Conservation (phyloP, 2,329 filamentous ascomycete species). For the Botrytis deweyae region DNA sequence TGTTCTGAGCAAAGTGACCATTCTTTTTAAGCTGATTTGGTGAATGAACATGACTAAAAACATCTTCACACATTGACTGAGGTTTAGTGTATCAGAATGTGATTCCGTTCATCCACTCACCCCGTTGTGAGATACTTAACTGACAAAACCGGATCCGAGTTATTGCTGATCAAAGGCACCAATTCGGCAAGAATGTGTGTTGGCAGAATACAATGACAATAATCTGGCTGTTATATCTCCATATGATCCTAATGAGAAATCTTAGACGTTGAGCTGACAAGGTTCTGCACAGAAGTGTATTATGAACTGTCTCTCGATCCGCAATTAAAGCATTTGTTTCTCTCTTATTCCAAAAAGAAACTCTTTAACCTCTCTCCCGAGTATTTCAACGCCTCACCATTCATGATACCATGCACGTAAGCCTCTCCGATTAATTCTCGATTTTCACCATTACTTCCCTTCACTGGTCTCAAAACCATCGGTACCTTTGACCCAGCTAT, state of each 20-base stretch:
- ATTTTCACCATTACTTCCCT: not conserved
- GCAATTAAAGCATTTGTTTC: not conserved
- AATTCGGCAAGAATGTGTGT: too few species aligned
- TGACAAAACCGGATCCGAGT: too few species aligned
- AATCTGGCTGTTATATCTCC: not conserved
- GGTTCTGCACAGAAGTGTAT: fast-evolving
- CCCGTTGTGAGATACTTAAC: too few species aligned
- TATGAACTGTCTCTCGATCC: too few species aligned
- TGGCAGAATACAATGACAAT: not conserved
- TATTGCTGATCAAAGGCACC: not conserved
- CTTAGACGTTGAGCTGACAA: too few species aligned
- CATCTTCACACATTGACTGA: not conserved
- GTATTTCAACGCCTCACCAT: not conserved
- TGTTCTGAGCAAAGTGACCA: not conserved
- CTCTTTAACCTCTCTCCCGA: not conserved
- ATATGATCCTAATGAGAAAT: not conserved
- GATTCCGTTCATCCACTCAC: not conserved
- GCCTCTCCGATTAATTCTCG: slow-evolving; percentile 18
- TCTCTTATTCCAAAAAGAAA: not conserved
- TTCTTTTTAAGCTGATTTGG: not conserved
- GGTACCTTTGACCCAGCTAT: slow-evolving; percentile 16
- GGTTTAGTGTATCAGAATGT: not conserved
- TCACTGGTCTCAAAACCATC: slow-evolving; percentile 11
- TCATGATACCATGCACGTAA: slow-evolving; percentile 18
- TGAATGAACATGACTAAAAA: too few species aligned